Evolutionary conservation across 176 grass and related monocot species (phyloP), one percentile per base, ranked within the genome.

Genomic region (Rhynchospora pubera): DNA sequence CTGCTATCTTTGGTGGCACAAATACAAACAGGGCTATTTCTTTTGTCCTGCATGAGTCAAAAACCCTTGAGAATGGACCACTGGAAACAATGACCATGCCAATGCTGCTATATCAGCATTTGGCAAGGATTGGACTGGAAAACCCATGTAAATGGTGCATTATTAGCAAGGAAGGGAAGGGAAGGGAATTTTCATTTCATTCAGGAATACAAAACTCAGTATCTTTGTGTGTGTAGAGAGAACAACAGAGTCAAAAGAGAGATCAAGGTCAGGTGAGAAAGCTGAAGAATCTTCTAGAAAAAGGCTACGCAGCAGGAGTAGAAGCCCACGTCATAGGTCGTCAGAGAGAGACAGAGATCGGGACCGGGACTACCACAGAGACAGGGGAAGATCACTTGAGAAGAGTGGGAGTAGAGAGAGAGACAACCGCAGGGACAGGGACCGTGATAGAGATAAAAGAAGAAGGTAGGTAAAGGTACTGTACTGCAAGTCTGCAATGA

Each of bases 161-260:
- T 75, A 30, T 51, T 23, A 76, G 71, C 52, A 11, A 10, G 9
- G 42, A 52, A 34, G 4, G 24, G 57, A 60, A 24, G 15, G 13
- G 69, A 30, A 65, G n/a, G n/a, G n/a, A n/a, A n/a, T n/a, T 46
- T 14, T 85, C 6, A 58, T 84, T 23, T 21, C 2, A 13, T 4
- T 82, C 28, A 58, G 14, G 3, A 64, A 47, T 43, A 48, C 57
- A 88, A 13, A 18, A 13, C 70, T 56, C 7, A 71, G 34, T 10
- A 11, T 44, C 28, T 80, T 57, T 65, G 44, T 80, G 32, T 80
- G 78, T 80, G 75, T 87, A 99, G 93, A 89, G 57, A 91, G 63
- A 85, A 83, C 71, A 10, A n/a, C n/a, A n/a, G 97, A 96, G 79
- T 64, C 75, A 76, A 93, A 89, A 86, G 97, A 90, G 57, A 99